Evolutionary conservation across 441 rosid genomes (phyloP), one percentile per base, ranked within the genome.

Genomic region (Pelargonium fulgidum): DNA sequence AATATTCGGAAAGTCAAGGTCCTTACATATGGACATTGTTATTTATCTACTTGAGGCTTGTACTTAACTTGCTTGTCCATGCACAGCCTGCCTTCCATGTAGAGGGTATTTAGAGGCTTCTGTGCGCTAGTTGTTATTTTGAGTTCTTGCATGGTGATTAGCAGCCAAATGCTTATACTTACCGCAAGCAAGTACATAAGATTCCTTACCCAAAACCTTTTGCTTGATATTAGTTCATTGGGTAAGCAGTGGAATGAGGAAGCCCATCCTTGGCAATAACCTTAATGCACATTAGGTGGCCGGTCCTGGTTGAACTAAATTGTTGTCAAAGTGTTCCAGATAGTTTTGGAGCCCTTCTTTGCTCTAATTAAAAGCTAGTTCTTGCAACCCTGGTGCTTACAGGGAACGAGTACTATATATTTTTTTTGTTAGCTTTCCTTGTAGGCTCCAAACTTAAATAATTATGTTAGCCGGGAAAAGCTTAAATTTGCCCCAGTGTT

Each of bases 181-280:
- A 41, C 45, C 9, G 45, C 45, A 41, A 41, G 45, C 45, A 41
- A 41, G 9, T 41, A 41, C 45, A 8, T 41, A 41, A 41, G 45
- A 41, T 41, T 41, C 45, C 11, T 41, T 41, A 41, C 45, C 45
- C 45, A 8, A 41, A 41, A 41, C 45, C 45, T 41, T 41, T 41
- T 7, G 59, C 13, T 58, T 58, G 62, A 19, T 10, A 56, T 58
- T 17, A 58, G 29, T 24, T 58, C 62, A 58, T 58, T 17, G 61
- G 61, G 61, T 16, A 16, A 54, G 61, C 61, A 16, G 61, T 54
- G 61, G 61, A 54, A 7, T 54, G 61, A 54, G 61, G 61, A 54
- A 54, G 61, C 61, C 61, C 8, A 14, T 20, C 61, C 61, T 54
- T 54, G 8, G 19, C 61, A 54, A 9, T 54, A 54, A 54, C 22